phyloP scores from a whole-genome alignment of 306 rosid species.

The Dryas alaskensis region DNA sequence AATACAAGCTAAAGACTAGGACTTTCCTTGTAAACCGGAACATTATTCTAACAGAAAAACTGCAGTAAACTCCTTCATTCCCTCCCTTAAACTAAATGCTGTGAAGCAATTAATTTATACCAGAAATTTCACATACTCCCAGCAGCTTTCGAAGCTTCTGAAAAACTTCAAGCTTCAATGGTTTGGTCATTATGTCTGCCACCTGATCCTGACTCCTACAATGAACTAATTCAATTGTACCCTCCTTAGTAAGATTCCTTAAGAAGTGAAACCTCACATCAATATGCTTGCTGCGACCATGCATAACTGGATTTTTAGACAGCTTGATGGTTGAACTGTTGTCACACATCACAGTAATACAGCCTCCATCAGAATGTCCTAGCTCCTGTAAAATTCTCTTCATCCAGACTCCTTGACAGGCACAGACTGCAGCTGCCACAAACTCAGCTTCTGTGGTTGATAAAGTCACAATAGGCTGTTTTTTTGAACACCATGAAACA shows the following conservation, averaged over 20 bases:
- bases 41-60: slow-evolving; percentile 13
- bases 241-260: neutral
- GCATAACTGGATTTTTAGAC: slow-evolving; percentile 2
- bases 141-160: neutral
- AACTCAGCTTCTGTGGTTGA: too few species aligned
- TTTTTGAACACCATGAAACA: too few species aligned
- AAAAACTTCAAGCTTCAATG: too few species aligned
- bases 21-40: slow-evolving; percentile 5
- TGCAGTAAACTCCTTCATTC: neutral
- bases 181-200: too few species aligned
- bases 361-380: neutral
- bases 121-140: slow-evolving; percentile 4
- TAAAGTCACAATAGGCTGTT: too few species aligned
- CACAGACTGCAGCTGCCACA: neutral
- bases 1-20: slow-evolving; percentile 18
- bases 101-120: slow-evolving; percentile 10
- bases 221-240: too few species aligned
- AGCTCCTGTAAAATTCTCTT: slow-evolving; percentile 2
- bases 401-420: slow-evolving; percentile 21
- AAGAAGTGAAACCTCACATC: slow-evolving; percentile 8
- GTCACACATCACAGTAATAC: slow-evolving; percentile 11
- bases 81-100: slow-evolving; percentile 19
- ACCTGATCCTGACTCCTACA: too few species aligned
- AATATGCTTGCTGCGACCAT: neutral
- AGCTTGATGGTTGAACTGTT: slow-evolving; percentile 8